phyloP scores from a whole-genome alignment of 2,329 filamentous ascomycete genomes.

The Raffaelea deltoideospora region DNA sequence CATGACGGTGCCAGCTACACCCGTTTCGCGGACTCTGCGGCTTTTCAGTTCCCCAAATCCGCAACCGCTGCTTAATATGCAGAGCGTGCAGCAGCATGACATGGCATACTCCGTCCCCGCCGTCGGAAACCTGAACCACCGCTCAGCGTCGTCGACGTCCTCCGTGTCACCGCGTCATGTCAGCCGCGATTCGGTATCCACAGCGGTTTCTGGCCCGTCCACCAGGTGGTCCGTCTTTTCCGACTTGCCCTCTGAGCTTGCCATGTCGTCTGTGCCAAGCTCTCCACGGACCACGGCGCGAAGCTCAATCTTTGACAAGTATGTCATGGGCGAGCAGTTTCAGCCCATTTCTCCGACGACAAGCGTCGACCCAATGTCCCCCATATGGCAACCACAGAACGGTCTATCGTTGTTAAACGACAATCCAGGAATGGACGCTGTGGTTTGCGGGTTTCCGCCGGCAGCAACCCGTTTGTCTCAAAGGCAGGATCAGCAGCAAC shows the following conservation, averaged over 20 bases:
- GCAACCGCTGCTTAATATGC: not conserved
- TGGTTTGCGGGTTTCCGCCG: conserved; percentile 1
- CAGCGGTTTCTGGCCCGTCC: conserved; percentile 22
- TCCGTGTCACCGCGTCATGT: conserved; percentile 25
- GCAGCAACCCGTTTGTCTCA: not conserved
- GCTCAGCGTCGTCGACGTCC: not conserved
- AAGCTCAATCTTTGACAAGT: conserved; percentile 64
- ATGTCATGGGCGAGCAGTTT: conserved; percentile 48
- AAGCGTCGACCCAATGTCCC: conserved; percentile 52
- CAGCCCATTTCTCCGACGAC: conserved; percentile 73
- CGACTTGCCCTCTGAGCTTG: conserved; percentile 45
- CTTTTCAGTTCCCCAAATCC: conserved; percentile 13
- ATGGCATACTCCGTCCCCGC: no score
- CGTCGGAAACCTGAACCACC: no score
- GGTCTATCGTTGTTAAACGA: no score
- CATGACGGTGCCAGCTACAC: conserved; percentile 22
- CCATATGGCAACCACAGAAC: conserved; percentile 34
- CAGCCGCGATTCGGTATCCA: conserved; percentile 35
- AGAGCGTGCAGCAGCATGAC: no score
- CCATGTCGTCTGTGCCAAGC: conserved; percentile 59
- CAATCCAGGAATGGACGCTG: conserved; percentile 27
- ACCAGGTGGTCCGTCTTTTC: conserved; percentile 53
- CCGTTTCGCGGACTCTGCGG: conserved; percentile 22
- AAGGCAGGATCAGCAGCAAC: not conserved
- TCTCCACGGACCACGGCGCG: conserved; percentile 66